A percentile compares a stretch with the other conserved stretches of the same genome.
These are phyloP conservation scores for Boletus rex-veris DNA, from an alignment of 768 basidiomycete species.

Conservation along the genomic window DNA sequence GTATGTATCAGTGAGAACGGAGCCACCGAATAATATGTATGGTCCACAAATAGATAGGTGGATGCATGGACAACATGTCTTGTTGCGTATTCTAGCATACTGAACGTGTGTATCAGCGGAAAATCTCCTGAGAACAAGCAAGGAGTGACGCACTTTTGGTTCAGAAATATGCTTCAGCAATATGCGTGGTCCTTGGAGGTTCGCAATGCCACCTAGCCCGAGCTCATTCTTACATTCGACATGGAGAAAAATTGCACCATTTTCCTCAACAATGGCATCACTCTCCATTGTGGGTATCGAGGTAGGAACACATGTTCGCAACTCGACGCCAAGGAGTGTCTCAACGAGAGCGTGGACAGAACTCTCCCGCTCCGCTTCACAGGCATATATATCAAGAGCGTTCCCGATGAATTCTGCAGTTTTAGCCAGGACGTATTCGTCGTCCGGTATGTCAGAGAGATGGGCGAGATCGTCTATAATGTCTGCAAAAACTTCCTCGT, in stretches of 20 bases:
- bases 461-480: background rate
- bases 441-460: background rate
- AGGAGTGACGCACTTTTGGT: background rate
- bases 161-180: background rate
- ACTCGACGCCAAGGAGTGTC: background rate
- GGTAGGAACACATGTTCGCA: too few relatives aligned
- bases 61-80: background rate
- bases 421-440: background rate
- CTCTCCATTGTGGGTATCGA: background rate
- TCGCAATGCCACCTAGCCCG: background rate
- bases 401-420: background rate
- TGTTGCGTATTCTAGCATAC: background rate
- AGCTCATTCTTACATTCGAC: background rate
- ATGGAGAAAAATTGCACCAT: background rate
- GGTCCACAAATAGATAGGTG: background rate
- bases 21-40: background rate
- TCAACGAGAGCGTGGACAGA: background rate
- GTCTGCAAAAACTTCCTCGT: background rate
- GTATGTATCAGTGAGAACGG: background rate
- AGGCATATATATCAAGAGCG: background rate
- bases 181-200: background rate
- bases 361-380: too few relatives aligned
- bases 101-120: background rate
- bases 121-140: too few relatives aligned
- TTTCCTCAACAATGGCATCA: background rate